Evolutionary conservation across 75 land plant species (phyloP).

Genomic region (Azolla pinnata): DNA sequence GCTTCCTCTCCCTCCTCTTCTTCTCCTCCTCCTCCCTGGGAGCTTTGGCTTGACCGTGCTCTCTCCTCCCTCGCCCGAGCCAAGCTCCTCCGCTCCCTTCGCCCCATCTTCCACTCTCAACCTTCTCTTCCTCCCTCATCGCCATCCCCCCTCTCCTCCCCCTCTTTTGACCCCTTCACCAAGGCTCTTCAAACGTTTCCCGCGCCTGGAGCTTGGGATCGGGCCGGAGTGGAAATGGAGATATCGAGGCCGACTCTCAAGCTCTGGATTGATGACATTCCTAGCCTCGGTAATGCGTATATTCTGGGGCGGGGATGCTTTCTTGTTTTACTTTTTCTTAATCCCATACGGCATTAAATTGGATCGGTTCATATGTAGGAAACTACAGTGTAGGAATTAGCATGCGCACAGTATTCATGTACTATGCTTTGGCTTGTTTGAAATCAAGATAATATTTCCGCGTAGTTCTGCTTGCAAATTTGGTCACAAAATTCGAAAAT

Average conservation of each 20-base stretch:
- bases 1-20: no score
- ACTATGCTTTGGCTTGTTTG: no score
- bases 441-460: no score
- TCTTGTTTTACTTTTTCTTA: no score
- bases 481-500: no score
- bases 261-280: constrained; percentile 47
- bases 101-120: constrained; percentile 40
- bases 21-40: no score
- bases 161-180: background rate
- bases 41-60: constrained; percentile 60
- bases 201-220: constrained; percentile 53
- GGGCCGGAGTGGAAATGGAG: constrained; percentile 50
- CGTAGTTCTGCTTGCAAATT: no score
- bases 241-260: constrained; percentile 44
- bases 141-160: constrained; percentile 5
- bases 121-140: background rate
- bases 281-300: constrained; percentile 38
- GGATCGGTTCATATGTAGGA: no score
- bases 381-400: no score
- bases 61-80: constrained; percentile 29
- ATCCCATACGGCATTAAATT: no score
- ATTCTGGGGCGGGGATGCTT: no score
- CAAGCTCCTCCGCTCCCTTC: constrained; percentile 49
- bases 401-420: no score
- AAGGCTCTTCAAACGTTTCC: constrained; percentile 34